Base-by-base conservation (phyloP, 441 rosid species). In the Dalechampia spathulata region DNA sequence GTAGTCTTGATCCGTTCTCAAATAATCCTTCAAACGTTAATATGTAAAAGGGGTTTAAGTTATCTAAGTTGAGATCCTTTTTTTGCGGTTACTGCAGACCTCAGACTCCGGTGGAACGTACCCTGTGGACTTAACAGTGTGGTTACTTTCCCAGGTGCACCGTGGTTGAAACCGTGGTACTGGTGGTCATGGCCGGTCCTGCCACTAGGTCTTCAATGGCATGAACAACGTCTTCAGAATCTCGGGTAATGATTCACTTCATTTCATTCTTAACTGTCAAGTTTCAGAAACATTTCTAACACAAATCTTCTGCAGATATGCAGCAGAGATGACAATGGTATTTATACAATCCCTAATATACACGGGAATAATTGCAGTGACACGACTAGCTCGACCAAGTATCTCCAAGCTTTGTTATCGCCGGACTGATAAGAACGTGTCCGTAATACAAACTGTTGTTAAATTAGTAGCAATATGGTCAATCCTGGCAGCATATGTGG, bases 111-210 rank as follows among this genome's bases (percentile, higher is more conserved):
- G 34, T 92, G 98, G 98, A 88, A 73, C 43, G 81, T 92, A 57
- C 96, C 98, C 5, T 92, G 98, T 36, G 95, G 96, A 50, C 91
- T 93, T 16, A 88, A 86, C 61, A 92, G 91, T 41, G 96, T 86
- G 61, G 81, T 92, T 49, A 88, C 98, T 20, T 92, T 84, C 72
- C 98, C 98, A 1, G 81, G 98, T 68, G 98, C 95, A 7, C 72
- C 83, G 17, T 92, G 94, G 94, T 63, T 88, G 79, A 92, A 92
- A 64, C 98, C 98, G 50, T 92, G 98, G 96, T 92, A 92, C 43
- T 92, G 96, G 98, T 92, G 98, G 96, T 81, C 98, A 28, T 92
- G 91, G 89, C 96, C 98, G 28, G 95, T 88, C 62, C 83, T 88
- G 47, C 96, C 96, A 7, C 53, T 92, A 52, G 98, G 98, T 37